phyloP scores from a whole-genome alignment of 306 rosid genomes.

The Lagenaria siceraria region DNA sequence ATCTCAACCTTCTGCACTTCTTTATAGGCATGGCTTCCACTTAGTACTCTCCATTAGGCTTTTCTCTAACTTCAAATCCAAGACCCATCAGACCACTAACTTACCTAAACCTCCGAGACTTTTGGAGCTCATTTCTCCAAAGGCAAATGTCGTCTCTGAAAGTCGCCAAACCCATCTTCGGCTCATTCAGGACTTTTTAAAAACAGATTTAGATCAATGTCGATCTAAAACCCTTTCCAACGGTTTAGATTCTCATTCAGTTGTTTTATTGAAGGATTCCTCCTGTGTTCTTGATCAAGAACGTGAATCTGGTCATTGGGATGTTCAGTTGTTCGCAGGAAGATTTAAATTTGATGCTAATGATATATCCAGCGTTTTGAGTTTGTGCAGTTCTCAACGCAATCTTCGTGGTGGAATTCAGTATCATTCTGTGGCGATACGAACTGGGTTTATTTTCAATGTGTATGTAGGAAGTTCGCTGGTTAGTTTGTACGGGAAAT shows the following conservation, averaged over 20 bases:
- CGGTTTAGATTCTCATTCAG: neutral
- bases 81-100: slow-evolving; percentile 3
- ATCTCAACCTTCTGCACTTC: neutral
- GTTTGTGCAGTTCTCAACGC: slow-evolving; percentile 38
- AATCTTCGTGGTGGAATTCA: slow-evolving; percentile 46
- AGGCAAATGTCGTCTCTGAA: slow-evolving; percentile 11
- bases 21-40: neutral
- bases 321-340: slow-evolving; percentile 13
- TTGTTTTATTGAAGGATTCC: neutral
- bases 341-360: slow-evolving; percentile 24
- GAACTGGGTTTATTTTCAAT: slow-evolving; percentile 48
- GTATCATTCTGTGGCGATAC: slow-evolving; percentile 53
- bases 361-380: slow-evolving; percentile 40
- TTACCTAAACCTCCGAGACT: slow-evolving; percentile 33
- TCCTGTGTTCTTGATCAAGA: slow-evolving; percentile 6
- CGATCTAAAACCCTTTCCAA: neutral
- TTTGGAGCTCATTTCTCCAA: slow-evolving; percentile 33
- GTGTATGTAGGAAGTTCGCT: slow-evolving; percentile 70
- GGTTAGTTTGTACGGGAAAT: slow-evolving; percentile 48
- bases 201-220: slow-evolving; percentile 10
- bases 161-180: slow-evolving; percentile 42
- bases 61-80: slow-evolving; percentile 20
- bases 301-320: slow-evolving; percentile 14
- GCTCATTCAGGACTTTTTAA: slow-evolving; percentile 40
- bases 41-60: neutral